Conservation (phyloP, 148 eudicot genomes). For the Rhododendron molle region DNA sequence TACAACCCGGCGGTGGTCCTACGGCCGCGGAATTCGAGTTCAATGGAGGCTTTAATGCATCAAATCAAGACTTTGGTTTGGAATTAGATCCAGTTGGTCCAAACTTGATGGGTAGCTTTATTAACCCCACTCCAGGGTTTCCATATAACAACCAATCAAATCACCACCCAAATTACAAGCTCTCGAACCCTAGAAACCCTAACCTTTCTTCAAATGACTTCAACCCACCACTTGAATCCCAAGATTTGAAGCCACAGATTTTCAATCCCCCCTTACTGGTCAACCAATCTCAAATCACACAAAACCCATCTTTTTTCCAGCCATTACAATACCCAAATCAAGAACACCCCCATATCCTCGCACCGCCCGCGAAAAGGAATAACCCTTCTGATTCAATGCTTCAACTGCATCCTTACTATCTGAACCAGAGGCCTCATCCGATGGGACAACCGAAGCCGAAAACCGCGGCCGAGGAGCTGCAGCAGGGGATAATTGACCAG, state of each 20-base stretch:
- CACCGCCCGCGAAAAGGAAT: conserved; percentile 58
- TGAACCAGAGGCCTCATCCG: conserved; percentile 25
- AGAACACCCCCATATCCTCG: conserved; percentile 29
- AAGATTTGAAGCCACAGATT: conserved; percentile 47
- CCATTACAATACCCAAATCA: conserved; percentile 33
- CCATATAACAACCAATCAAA: neutral
- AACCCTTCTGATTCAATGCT: conserved; percentile 34
- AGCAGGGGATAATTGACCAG: conserved; percentile 71
- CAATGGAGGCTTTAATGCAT: conserved; percentile 50
- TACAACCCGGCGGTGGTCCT: conserved; percentile 31
- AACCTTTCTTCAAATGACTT: neutral
- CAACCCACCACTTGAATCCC: conserved; percentile 16
- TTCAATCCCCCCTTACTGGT: conserved; percentile 48
- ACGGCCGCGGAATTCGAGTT: conserved; percentile 24
- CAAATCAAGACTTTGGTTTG: conserved; percentile 47
- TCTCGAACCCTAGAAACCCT: conserved; percentile 20
- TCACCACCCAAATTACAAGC: neutral
- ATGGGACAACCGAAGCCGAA: conserved; percentile 11
- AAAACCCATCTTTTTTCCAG: conserved; percentile 50
- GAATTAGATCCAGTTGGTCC: conserved; percentile 20
- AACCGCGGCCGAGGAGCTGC: conserved; percentile 15
- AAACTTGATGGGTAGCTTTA: conserved; percentile 17
- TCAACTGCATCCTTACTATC: conserved; percentile 18
- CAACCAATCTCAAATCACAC: conserved; percentile 38
- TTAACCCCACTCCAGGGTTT: conserved; percentile 16